Conservation (phyloP, 2,329 filamentous ascomycete genomes). For the Xylaria sp. region DNA sequence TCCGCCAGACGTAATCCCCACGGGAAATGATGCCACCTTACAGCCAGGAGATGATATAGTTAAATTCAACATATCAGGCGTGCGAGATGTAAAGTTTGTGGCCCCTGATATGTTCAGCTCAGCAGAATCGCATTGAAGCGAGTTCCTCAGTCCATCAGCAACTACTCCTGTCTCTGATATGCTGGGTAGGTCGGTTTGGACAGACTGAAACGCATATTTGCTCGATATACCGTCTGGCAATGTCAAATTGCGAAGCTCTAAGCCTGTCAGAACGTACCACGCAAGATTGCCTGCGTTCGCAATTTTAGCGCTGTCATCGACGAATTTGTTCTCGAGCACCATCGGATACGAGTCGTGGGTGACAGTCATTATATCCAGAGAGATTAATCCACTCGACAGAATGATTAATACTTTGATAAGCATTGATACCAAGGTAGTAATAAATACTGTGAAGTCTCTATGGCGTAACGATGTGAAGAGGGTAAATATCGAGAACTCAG, state of each 20-base stretch:
- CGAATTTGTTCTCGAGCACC: background rate
- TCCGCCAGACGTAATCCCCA: background rate
- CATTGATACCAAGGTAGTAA: background rate
- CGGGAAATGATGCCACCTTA: background rate
- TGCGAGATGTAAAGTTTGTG: too few species aligned
- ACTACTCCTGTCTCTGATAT: background rate
- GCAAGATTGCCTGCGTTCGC: background rate
- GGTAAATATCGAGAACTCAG: background rate
- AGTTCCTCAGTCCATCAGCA: conserved; percentile 5
- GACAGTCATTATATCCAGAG: background rate
- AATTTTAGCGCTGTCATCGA: conserved; percentile 3
- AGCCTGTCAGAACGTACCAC: background rate
- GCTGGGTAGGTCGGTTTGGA: background rate
- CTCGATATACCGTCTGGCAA: conserved; percentile 20
- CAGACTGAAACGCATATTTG: conserved; percentile 14
- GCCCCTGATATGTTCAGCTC: background rate
- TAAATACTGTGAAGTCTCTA: conserved; percentile 1
- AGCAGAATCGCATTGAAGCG: background rate
- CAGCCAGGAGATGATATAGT: conserved; percentile 3
- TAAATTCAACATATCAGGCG: background rate
- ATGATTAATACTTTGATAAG: conserved; percentile 14
- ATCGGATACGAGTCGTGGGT: background rate
- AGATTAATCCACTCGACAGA: background rate
- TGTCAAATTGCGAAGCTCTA: background rate
- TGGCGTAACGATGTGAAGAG: background rate